Evolutionary conservation across 148 eudicot species (phyloP).

Genomic region (Nyssa sinensis): DNA sequence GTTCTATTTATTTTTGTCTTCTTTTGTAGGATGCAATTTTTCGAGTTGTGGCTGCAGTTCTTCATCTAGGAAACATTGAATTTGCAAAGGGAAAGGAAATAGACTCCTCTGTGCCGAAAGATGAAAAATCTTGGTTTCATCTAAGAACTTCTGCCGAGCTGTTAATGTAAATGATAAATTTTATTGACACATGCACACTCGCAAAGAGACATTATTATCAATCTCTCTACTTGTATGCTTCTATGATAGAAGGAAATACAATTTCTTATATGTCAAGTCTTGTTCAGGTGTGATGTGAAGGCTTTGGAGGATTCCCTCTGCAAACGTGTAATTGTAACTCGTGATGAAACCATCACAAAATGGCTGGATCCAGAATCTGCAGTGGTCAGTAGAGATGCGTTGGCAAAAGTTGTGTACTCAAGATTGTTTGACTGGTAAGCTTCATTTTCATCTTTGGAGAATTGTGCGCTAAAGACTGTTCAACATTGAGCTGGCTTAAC

Average conservation of each 20-base stretch:
- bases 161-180: constrained; percentile 57
- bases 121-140: constrained; percentile 91
- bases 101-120: constrained; percentile 95
- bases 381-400: constrained; percentile 78
- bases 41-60: constrained; percentile 89
- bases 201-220: background rate
- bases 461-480: background rate
- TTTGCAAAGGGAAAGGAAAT: constrained; percentile 83
- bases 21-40: constrained; percentile 84
- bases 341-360: constrained; percentile 88
- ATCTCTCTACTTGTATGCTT: background rate
- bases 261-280: constrained; percentile 9
- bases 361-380: constrained; percentile 88
- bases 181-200: constrained; percentile 8
- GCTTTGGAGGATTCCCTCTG: constrained; percentile 91
- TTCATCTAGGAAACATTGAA: constrained; percentile 95
- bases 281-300: constrained; percentile 79
- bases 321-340: constrained; percentile 89
- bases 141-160: constrained; percentile 86
- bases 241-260: constrained; percentile 2
- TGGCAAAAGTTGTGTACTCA: constrained; percentile 90
- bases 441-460: constrained; percentile 12
- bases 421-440: constrained; percentile 90
- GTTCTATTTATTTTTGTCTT: constrained; percentile 15
- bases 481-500: background rate